These are phyloP conservation scores for Nicotiana tomentosiformis DNA, from an alignment of 257 asterid species.

Conservation along the genomic window DNA sequence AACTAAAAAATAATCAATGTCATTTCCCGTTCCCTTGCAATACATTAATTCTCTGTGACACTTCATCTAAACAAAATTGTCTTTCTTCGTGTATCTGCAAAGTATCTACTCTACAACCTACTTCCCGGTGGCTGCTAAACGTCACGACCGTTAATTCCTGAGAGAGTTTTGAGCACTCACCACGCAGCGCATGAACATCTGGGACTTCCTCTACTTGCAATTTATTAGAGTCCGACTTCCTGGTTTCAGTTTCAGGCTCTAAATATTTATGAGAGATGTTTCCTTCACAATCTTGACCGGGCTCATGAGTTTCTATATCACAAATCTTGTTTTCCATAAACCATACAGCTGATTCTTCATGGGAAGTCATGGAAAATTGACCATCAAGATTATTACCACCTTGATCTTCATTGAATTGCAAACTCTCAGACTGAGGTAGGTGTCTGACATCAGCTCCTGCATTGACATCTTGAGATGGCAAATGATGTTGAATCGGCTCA, in stretches of 20 bases:
- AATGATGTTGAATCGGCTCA: not conserved
- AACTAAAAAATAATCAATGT: not conserved
- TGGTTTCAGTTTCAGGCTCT: not conserved
- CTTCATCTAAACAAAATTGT: constrained; percentile 15
- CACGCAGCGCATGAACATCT: not conserved
- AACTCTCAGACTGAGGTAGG: constrained; percentile 9
- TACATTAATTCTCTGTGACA: constrained; percentile 3
- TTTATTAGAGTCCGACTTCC: not conserved
- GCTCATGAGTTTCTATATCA: not conserved
- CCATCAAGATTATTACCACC: constrained; percentile 16
- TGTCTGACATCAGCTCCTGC: not conserved
- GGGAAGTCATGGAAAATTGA: constrained; percentile 9
- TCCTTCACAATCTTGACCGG: not conserved
- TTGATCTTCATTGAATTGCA: constrained; percentile 15
- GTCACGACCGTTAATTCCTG: constrained; percentile 7
- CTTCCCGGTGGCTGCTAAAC: constrained; percentile 19
- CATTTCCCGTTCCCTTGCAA: constrained; percentile 7
- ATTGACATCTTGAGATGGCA: constrained; percentile 4
- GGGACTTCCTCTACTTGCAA: not conserved
- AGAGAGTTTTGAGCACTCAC: not conserved
- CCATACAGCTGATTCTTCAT: not conserved
- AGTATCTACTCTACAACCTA: constrained; percentile 25
- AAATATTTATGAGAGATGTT: not conserved
- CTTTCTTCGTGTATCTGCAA: constrained; percentile 21
- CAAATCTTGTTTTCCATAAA: not conserved